A percentile compares a stretch with the other conserved stretches of the same genome.
Evolutionary conservation across 345 rosid genomes (phyloP).

Genomic region (Eucalyptus polybractea): DNA sequence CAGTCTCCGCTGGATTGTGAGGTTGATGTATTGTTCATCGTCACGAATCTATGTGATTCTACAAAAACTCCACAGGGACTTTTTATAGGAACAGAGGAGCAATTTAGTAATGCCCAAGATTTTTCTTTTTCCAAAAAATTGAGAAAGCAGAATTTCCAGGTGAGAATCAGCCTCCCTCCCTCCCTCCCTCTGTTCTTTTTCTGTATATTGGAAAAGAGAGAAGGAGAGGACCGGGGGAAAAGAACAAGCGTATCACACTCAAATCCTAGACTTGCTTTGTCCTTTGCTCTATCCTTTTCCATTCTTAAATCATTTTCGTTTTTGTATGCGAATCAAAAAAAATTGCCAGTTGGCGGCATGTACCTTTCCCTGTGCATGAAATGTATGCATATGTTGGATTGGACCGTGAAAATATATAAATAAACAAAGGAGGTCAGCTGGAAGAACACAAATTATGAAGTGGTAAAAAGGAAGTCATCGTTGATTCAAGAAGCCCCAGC

Average conservation of each 20-base stretch:
- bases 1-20: conserved; percentile 52
- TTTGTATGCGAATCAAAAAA: conserved; percentile 22
- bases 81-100: background rate
- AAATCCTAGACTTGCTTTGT: conserved; percentile 38
- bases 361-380: background rate
- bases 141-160: background rate
- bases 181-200: background rate
- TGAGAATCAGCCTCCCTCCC: background rate
- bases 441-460: background rate
- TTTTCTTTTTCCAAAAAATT: background rate
- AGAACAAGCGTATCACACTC: conserved; percentile 21
- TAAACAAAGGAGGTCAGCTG: background rate
- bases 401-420: background rate
- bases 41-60: background rate
- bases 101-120: background rate
- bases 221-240: background rate
- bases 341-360: conserved; percentile 51
- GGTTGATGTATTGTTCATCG: conserved; percentile 40
- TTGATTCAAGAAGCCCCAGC: background rate
- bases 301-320: conserved; percentile 10
- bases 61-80: background rate
- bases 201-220: conserved; percentile 9
- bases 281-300: conserved; percentile 15
- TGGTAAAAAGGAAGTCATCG: background rate
- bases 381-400: background rate